Conservation (phyloP, 2,329 filamentous ascomycete genomes). For the Tolypocladium guangdongense region DNA sequence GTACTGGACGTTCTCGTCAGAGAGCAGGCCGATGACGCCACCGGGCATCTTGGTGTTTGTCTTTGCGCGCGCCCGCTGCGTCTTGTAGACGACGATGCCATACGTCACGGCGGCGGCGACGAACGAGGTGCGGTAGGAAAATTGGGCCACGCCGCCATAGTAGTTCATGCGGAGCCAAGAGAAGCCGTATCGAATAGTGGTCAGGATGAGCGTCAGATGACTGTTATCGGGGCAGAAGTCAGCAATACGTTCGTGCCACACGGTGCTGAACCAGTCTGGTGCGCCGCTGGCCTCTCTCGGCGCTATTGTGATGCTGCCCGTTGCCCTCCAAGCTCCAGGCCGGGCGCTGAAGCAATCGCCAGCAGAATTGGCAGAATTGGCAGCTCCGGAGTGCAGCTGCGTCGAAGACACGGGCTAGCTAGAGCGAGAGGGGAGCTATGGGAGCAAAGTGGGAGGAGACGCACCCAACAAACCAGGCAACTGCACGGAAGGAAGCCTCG, state of each 20-base stretch:
- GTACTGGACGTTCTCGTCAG: slow-evolving; percentile 97
- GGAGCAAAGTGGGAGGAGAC: slow-evolving; percentile 23
- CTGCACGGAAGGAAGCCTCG: slow-evolving; percentile 25
- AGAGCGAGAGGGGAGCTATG: slow-evolving; percentile 3
- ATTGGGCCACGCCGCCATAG: slow-evolving; percentile 62
- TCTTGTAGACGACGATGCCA: slow-evolving; percentile 98
- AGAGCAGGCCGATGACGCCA: slow-evolving; percentile 54
- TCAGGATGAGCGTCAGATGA: slow-evolving; percentile 76
- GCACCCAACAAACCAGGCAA: slow-evolving; percentile 76
- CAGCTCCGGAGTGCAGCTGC: neutral
- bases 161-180: slow-evolving; percentile 88
- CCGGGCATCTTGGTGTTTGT: slow-evolving; percentile 50
- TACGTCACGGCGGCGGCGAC: slow-evolving; percentile 84
- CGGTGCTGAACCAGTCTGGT: neutral
- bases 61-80: slow-evolving; percentile 75
- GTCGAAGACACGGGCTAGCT: too few relatives aligned
- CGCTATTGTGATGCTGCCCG: neutral
- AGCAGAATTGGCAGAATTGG: neutral
- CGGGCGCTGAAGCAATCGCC: neutral
- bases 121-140: slow-evolving; percentile 87
- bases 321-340: neutral
- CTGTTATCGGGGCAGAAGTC: slow-evolving; percentile 32
- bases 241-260: slow-evolving; percentile 1
- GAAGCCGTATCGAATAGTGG: slow-evolving; percentile 70
- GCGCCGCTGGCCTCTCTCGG: neutral